Evolutionary conservation across 2,329 filamentous ascomycete genomes (phyloP).

Genomic region (Colletotrichum simmondsii): DNA sequence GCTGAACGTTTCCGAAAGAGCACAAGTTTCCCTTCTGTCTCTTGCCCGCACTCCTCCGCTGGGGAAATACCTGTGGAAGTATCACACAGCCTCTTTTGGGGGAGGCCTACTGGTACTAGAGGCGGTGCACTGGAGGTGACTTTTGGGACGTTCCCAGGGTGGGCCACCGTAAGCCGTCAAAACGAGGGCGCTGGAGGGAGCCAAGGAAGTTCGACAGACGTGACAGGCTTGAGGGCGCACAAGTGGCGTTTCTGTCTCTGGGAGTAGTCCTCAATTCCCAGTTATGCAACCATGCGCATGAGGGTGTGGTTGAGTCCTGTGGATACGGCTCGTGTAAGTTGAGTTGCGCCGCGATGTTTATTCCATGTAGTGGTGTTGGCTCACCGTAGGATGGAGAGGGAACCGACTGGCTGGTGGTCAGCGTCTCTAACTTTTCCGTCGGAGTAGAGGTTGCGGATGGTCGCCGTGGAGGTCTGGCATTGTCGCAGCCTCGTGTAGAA

Average conservation of each 20-base stretch:
- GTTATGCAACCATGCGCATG: neutral
- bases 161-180: constrained; percentile 23
- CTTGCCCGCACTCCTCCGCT: neutral
- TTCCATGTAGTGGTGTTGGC: neutral
- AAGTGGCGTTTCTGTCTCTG: neutral
- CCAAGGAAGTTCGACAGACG: constrained; percentile 12
- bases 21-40: neutral
- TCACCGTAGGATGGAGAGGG: constrained; percentile 8
- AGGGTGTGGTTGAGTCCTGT: neutral
- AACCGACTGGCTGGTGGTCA: constrained; percentile 24
- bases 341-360: neutral
- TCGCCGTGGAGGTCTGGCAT: neutral
- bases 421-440: neutral
- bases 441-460: neutral
- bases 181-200: constrained; percentile 28
- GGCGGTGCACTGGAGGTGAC: constrained; percentile 23
- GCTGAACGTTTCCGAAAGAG: neutral
- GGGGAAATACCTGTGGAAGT: neutral
- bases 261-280: constrained; percentile 7
- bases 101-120: constrained; percentile 4
- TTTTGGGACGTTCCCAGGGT: constrained; percentile 15
- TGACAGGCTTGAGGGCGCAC: neutral
- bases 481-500: constrained; percentile 27
- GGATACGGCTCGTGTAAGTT: constrained; percentile 6
- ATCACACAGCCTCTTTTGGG: constrained; percentile 10